These are phyloP conservation scores for Nitzschia palea DNA, from an alignment of 108 stramenopile genomes.

Conservation along the genomic window DNA sequence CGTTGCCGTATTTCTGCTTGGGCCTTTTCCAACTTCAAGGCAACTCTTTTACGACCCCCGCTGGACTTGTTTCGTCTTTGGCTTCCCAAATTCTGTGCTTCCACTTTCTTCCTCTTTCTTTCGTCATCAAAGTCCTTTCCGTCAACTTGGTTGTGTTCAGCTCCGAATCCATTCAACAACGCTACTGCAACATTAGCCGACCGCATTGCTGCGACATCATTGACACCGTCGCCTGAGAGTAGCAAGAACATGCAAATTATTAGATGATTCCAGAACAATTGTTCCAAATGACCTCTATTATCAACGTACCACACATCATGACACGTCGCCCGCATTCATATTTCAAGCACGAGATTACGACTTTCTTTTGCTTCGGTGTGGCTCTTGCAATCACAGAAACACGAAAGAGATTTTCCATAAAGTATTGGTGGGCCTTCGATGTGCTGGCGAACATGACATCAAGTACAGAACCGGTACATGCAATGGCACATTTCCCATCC, in stretches of 20 bases:
- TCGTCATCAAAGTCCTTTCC: conserved; percentile 48
- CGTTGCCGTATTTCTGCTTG: conserved; percentile 16
- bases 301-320: conserved; percentile 61
- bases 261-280: background rate
- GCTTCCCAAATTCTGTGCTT: conserved; percentile 44
- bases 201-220: conserved; percentile 91
- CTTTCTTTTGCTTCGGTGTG: conserved; percentile 52
- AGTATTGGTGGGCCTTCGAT: conserved; percentile 5
- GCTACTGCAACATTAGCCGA: conserved; percentile 79
- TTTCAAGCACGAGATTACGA: conserved; percentile 35
- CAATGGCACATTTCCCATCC: conserved; percentile 30
- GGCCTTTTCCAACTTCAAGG: conserved; percentile 34
- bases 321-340: conserved; percentile 39
- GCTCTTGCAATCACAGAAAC: conserved; percentile 53
- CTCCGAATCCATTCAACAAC: conserved; percentile 79
- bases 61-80: conserved; percentile 30
- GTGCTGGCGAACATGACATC: conserved; percentile 26
- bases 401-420: conserved; percentile 20
- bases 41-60: conserved; percentile 35
- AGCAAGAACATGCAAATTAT: background rate
- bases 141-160: conserved; percentile 14
- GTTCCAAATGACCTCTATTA: no score
- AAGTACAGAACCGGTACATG: conserved; percentile 49
- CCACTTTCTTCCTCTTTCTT: conserved; percentile 39
- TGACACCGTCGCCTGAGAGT: conserved; percentile 77